A percentile compares a stretch with the other conserved stretches of the same genome.
phyloP scores from a whole-genome alignment of 495 filamentous ascomycete species.

The Aspergillus saccharolyticus region DNA sequence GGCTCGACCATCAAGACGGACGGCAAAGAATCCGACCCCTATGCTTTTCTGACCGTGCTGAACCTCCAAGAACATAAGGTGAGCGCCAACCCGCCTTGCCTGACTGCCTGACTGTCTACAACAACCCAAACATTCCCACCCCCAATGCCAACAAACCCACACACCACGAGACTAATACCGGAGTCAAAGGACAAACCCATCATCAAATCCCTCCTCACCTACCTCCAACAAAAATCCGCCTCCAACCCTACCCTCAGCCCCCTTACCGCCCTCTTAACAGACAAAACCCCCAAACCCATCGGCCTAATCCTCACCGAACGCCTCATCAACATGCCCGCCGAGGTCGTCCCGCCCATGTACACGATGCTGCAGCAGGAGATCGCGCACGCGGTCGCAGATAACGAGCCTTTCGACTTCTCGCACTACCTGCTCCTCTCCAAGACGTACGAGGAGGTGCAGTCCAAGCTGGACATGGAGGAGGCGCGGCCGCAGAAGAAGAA shows the following conservation, averaged over 20 bases:
- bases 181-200: constrained; percentile 55
- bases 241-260: constrained; percentile 48
- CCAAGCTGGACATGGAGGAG: constrained; percentile 67
- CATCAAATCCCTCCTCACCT: constrained; percentile 62
- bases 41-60: constrained; percentile 87
- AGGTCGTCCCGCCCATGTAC: constrained; percentile 94
- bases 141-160: background rate
- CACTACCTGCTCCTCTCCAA: constrained; percentile 90
- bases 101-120: background rate
- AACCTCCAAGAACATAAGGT: constrained; percentile 75
- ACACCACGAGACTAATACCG: background rate
- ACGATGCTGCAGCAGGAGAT: constrained; percentile 92
- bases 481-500: constrained; percentile 70
- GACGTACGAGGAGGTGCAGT: constrained; percentile 82
- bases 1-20: constrained; percentile 96
- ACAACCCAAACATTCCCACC: background rate
- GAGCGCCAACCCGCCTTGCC: background rate
- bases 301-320: constrained; percentile 88
- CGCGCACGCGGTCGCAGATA: constrained; percentile 79
- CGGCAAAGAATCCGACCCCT: constrained; percentile 88
- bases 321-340: constrained; percentile 88
- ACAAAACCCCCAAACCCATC: constrained; percentile 51
- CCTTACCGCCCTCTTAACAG: constrained; percentile 48
- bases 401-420: constrained; percentile 88
- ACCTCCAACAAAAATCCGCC: constrained; percentile 59